Conservation (phyloP, 2,329 filamentous ascomycete species). For the Phoma sp. region DNA sequence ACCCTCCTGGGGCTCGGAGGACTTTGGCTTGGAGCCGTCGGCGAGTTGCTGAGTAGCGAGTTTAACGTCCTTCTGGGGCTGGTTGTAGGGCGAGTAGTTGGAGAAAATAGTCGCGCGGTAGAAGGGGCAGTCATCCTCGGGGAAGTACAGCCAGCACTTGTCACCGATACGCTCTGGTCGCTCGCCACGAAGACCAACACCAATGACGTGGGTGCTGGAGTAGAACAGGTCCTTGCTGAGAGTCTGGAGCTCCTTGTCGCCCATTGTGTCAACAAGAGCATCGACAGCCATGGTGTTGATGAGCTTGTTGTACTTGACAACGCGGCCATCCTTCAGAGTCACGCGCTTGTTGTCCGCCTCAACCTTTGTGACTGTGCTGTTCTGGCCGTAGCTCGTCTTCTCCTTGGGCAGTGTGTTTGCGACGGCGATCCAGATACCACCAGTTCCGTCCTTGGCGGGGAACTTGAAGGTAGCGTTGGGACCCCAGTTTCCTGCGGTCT, state of each 20-base stretch:
- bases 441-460: slow-evolving; percentile 92
- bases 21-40: slow-evolving; percentile 80
- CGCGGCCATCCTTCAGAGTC: slow-evolving; percentile 81
- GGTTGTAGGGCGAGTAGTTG: slow-evolving; percentile 99
- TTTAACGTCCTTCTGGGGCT: slow-evolving; percentile 81
- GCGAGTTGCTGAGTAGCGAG: slow-evolving; percentile 85
- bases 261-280: slow-evolving; percentile 84
- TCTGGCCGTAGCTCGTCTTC: slow-evolving; percentile 88
- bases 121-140: slow-evolving; percentile 97
- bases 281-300: slow-evolving; percentile 97
- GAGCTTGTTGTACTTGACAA: slow-evolving; percentile 88
- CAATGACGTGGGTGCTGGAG: slow-evolving; percentile 96
- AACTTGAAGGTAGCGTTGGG: slow-evolving; percentile 99
- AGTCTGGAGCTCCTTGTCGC: slow-evolving; percentile 79
- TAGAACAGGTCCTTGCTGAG: slow-evolving; percentile 94
- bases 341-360: slow-evolving; percentile 86
- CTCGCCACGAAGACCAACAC: slow-evolving; percentile 88
- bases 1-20: slow-evolving; percentile 76
- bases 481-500: slow-evolving; percentile 96
- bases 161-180: slow-evolving; percentile 96
- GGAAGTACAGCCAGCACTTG: slow-evolving; percentile 99
- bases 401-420: slow-evolving; percentile 90
- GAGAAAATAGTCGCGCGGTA: slow-evolving; percentile 99
- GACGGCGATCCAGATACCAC: slow-evolving; percentile 98
- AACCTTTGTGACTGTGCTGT: slow-evolving; percentile 83